These are phyloP conservation scores for Trichoderma asperellum DNA, from an alignment of 2,329 filamentous ascomycete genomes.

Conservation along the genomic window DNA sequence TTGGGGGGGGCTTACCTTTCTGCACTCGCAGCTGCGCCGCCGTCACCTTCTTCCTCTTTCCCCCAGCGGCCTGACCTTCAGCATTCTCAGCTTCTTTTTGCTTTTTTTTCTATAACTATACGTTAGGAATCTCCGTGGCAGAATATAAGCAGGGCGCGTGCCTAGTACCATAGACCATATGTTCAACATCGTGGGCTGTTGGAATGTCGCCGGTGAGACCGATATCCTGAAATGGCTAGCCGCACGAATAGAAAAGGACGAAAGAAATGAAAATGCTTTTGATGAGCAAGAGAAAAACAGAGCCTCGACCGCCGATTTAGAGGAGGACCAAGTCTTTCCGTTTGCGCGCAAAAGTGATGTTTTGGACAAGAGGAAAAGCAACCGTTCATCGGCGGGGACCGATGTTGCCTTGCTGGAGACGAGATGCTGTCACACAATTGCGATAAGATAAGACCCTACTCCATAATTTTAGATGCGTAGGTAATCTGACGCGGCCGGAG, in stretches of 20 bases:
- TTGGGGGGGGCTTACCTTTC: conserved; percentile 67
- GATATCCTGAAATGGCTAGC: conserved; percentile 10
- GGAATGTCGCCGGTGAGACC: conserved; percentile 6
- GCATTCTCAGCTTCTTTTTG: conserved; percentile 93
- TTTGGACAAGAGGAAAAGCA: conserved; percentile 1
- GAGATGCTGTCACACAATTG: conserved; percentile 28
- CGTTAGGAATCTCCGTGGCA: conserved; percentile 17
- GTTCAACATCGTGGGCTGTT: conserved; percentile 79
- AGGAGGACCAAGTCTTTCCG: conserved; percentile 1
- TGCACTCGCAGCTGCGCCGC: conserved; percentile 93
- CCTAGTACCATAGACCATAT: conserved; percentile 94
- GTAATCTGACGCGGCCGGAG: neutral
- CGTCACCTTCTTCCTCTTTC: conserved; percentile 98
- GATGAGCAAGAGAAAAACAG: neutral
- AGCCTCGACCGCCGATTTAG: neutral
- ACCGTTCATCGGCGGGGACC: conserved; percentile 22
- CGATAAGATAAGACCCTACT: conserved; percentile 27
- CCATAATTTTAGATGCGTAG: neutral
- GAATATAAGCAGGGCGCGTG: neutral
- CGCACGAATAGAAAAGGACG: neutral
- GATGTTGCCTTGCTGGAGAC: conserved; percentile 21
- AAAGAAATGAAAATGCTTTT: neutral
- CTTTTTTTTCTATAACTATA: conserved; percentile 77
- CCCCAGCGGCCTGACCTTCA: conserved; percentile 67
- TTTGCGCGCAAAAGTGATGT: neutral